These are phyloP conservation scores for Phoenix dactylifera DNA, from an alignment of 176 grass and related monocot genomes.

Conservation along the genomic window DNA sequence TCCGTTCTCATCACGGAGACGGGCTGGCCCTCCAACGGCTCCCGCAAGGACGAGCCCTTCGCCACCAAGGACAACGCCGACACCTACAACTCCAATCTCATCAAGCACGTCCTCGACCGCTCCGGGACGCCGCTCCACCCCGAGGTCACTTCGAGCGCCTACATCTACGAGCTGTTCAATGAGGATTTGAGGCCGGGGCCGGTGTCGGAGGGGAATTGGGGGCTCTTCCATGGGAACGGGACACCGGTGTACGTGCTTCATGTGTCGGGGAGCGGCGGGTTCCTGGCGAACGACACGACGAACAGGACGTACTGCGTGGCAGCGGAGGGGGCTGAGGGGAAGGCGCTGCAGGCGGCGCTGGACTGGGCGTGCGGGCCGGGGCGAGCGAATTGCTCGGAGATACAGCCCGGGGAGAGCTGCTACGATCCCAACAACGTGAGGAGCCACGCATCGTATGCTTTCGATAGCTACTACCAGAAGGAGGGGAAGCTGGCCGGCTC, in stretches of 20 bases:
- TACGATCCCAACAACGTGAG: constrained; percentile 68
- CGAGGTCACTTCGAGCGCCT: constrained; percentile 46
- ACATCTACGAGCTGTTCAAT: constrained; percentile 96
- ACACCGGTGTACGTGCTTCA: constrained; percentile 84
- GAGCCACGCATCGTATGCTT: constrained; percentile 78
- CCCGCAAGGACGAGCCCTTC: constrained; percentile 54
- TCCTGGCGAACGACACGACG: constrained; percentile 88
- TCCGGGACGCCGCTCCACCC: constrained; percentile 79
- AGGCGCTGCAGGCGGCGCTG: constrained; percentile 84
- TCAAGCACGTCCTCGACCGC: constrained; percentile 62
- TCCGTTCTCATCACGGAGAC: constrained; percentile 74
- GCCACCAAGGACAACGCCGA: constrained; percentile 68
- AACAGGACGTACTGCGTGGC: constrained; percentile 83
- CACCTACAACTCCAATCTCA: constrained; percentile 79
- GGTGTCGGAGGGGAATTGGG: constrained; percentile 83
- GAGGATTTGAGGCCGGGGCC: constrained; percentile 83
- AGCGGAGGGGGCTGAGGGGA: constrained; percentile 59
- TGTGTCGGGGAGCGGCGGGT: constrained; percentile 50
- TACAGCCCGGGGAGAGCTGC: constrained; percentile 77
- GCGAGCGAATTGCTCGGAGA: constrained; percentile 68
- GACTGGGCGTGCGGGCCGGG: constrained; percentile 96
- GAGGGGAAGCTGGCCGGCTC: constrained; percentile 61
- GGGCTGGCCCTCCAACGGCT: constrained; percentile 84
- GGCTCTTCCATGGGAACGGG: constrained; percentile 91
- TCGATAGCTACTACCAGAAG: constrained; percentile 81